Conservation (phyloP, 176 grass and related monocot species). For the Pharus latifolius region DNA sequence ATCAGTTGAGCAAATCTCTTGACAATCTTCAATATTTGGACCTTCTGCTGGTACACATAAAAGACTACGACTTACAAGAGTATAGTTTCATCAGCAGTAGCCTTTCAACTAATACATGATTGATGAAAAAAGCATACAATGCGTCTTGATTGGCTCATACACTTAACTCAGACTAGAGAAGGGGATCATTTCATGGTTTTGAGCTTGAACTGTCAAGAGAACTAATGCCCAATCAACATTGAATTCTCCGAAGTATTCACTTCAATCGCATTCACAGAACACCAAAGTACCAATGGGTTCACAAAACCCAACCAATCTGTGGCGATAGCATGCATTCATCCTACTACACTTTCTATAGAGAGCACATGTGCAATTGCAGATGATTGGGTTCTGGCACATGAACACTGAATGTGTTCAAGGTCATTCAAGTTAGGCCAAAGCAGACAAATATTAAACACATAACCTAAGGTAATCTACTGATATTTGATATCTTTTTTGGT, state of each 20-base stretch:
- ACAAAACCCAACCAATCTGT: background rate
- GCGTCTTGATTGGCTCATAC: background rate
- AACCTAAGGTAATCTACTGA: background rate
- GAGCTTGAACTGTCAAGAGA: background rate
- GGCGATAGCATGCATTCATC: background rate
- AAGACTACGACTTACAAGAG: background rate
- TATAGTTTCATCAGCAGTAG: background rate
- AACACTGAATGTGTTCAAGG: background rate
- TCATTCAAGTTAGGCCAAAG: conserved; percentile 1
- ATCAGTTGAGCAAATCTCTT: no score
- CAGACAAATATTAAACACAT: background rate
- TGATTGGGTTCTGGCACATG: background rate
- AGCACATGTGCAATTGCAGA: background rate
- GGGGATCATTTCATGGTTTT: background rate
- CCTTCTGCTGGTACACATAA: background rate
- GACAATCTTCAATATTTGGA: no score
- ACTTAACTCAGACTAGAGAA: background rate
- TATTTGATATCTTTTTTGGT: background rate
- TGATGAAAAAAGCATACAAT: background rate
- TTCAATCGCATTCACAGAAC: background rate
- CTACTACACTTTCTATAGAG: background rate
- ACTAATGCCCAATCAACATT: background rate
- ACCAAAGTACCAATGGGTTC: background rate
- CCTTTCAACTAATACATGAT: background rate
- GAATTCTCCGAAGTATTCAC: background rate